These are phyloP conservation scores for Boletus huronensis DNA, from an alignment of 768 basidiomycete species.

Conservation along the genomic window DNA sequence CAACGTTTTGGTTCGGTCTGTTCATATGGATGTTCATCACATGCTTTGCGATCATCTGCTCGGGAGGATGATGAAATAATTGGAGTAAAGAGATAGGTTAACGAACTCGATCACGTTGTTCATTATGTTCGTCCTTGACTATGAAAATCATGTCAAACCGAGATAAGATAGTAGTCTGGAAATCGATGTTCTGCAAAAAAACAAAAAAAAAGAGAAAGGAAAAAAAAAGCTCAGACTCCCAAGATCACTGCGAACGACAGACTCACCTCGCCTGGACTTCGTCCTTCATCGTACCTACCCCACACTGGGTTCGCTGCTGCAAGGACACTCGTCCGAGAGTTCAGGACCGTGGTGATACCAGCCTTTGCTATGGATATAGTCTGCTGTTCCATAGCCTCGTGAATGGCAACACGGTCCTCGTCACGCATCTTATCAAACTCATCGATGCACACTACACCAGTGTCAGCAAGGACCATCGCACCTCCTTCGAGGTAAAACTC, in stretches of 20 bases:
- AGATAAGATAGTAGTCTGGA: conserved; percentile 96
- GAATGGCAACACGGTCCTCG: conserved; percentile 97
- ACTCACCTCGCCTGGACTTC: conserved; percentile 87
- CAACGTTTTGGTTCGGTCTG: conserved; percentile 60
- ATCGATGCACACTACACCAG: conserved; percentile 98
- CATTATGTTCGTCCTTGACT: conserved; percentile 96
- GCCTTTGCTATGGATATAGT: conserved; percentile 99
- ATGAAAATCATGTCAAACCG: conserved; percentile 99
- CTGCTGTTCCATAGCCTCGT: conserved; percentile 99
- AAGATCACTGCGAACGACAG: not conserved
- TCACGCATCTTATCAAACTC: conserved; percentile 99
- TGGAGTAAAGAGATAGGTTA: not conserved
- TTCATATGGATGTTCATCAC: conserved; percentile 99
- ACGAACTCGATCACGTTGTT: conserved; percentile 80
- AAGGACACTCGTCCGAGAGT: conserved; percentile 92
- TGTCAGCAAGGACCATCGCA: conserved; percentile 98
- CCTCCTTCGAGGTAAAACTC: conserved; percentile 99
- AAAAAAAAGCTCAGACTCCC: not conserved
- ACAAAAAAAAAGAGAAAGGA: not conserved
- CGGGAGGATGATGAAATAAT: not conserved
- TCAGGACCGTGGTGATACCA: conserved; percentile 95
- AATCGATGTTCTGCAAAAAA: conserved; percentile 75
- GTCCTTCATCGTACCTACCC: conserved; percentile 95
- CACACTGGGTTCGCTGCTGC: conserved; percentile 98
- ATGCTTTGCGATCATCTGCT: conserved; percentile 91